A percentile compares a stretch with the other conserved stretches of the same genome.
Evolutionary conservation across 768 basidiomycete species (phyloP).

Genomic region (Gloeostereum incarnatum): DNA sequence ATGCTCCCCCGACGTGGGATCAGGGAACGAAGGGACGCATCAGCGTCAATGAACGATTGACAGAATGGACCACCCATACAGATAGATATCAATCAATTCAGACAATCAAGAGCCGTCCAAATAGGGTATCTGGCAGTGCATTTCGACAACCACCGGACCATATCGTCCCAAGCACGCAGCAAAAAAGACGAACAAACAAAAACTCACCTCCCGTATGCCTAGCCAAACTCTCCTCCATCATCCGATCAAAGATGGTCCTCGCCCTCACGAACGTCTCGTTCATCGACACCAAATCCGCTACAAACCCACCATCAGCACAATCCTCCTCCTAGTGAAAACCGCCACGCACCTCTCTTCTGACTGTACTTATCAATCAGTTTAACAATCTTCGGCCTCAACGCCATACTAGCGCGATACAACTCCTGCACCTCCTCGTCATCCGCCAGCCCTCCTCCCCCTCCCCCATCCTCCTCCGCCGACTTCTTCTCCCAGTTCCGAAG

Average conservation of each 20-base stretch:
- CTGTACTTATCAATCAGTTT: slow-evolving; percentile 96
- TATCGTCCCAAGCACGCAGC: too few relatives aligned
- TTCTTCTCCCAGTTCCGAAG: slow-evolving; percentile 80
- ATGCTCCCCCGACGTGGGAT: too few relatives aligned
- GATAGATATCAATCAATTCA: too few relatives aligned
- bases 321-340: background rate
- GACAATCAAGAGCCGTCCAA: too few relatives aligned
- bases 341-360: slow-evolving; percentile 64
- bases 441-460: slow-evolving; percentile 31
- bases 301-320: background rate
- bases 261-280: slow-evolving; percentile 91
- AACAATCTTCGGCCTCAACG: slow-evolving; percentile 88
- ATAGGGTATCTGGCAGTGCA: too few relatives aligned
- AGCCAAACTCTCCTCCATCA: slow-evolving; percentile 88
- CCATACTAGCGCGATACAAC: slow-evolving; percentile 84
- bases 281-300: slow-evolving; percentile 91
- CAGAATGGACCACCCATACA: too few relatives aligned
- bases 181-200: too few relatives aligned
- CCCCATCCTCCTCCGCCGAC: background rate
- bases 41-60: too few relatives aligned
- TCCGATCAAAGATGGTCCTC: slow-evolving; percentile 80
- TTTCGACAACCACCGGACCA: too few relatives aligned
- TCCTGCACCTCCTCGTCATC: slow-evolving; percentile 95
- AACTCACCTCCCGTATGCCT: slow-evolving; percentile 62
- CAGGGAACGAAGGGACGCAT: too few relatives aligned